Evolutionary conservation across 352 stramenopile species (phyloP).

Genomic region (Phytopythium mirpurense): DNA sequence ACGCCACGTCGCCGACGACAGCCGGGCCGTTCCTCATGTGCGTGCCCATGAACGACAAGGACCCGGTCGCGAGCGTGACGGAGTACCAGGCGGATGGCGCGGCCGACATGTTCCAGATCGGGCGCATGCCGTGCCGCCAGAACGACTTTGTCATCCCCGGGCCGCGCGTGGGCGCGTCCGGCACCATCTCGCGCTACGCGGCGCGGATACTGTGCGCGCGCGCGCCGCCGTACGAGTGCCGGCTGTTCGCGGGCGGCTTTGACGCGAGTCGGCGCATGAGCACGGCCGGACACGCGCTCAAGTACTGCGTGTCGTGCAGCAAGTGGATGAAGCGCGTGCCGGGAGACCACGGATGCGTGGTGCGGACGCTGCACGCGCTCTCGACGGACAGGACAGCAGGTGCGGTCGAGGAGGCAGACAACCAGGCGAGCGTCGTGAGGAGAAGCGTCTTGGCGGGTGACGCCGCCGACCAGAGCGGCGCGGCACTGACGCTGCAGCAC

Average conservation of each 20-base stretch:
- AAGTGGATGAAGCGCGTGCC: conserved; percentile 48
- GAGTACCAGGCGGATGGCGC: conserved; percentile 46
- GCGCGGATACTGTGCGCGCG: conserved; percentile 61
- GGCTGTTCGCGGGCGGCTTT: conserved; percentile 67
- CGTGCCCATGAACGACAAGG: conserved; percentile 64
- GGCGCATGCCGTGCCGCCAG: conserved; percentile 62
- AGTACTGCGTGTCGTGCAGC: conserved; percentile 43
- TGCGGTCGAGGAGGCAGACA: not conserved
- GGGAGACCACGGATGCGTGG: conserved; percentile 39
- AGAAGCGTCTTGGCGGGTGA: conserved; percentile 11
- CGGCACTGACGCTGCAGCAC: conserved; percentile 25
- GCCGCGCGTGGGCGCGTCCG: conserved; percentile 60
- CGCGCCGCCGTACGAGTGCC: conserved; percentile 55
- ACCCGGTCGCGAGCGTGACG: conserved; percentile 47
- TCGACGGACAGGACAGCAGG: not conserved
- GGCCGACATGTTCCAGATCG: conserved; percentile 79
- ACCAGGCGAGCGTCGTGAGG: conserved; percentile 7
- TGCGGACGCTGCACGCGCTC: conserved; percentile 17
- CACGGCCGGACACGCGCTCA: conserved; percentile 59
- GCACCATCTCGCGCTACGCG: conserved; percentile 71
- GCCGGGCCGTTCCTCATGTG: conserved; percentile 45
- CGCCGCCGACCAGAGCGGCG: conserved; percentile 13
- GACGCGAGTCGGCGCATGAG: conserved; percentile 45
- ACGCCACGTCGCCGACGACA: not conserved
- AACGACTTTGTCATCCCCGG: conserved; percentile 81